A percentile compares a stretch with the other conserved stretches of the same genome.
Conservation (phyloP, 495 filamentous ascomycete species). For the Penicillium lividum region DNA sequence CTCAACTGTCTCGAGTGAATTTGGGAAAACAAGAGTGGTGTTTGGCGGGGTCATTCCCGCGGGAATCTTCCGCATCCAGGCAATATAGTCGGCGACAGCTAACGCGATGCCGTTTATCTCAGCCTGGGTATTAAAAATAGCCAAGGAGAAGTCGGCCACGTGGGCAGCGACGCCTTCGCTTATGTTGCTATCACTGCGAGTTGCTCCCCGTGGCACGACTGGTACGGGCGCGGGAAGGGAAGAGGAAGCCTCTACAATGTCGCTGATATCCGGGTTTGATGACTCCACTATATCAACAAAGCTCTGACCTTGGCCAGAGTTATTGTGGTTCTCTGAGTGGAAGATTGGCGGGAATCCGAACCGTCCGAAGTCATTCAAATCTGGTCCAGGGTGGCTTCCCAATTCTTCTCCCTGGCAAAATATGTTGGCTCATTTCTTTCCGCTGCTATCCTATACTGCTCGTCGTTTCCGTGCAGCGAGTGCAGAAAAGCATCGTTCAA, state of each 20-base stretch:
- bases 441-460: background rate
- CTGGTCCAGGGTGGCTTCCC: background rate
- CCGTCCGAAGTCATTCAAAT: background rate
- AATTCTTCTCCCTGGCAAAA: background rate
- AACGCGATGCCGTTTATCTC: constrained; percentile 1
- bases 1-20: constrained; percentile 3
- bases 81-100: constrained; percentile 1
- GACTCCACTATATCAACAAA: background rate
- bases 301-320: background rate
- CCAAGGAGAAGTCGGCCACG: background rate
- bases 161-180: background rate
- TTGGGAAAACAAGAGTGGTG: background rate
- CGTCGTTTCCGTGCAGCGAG: background rate
- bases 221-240: background rate
- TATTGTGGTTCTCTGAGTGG: background rate
- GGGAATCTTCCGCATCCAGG: background rate
- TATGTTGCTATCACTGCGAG: background rate
- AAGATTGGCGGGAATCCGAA: background rate
- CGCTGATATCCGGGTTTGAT: background rate
- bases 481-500: background rate
- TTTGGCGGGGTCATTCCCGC: background rate
- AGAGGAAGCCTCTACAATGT: background rate
- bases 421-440: background rate
- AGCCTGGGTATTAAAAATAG: background rate
- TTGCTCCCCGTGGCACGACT: background rate